These are phyloP conservation scores for Psidium guajava DNA, from an alignment of 345 rosid genomes.

Conservation along the genomic window DNA sequence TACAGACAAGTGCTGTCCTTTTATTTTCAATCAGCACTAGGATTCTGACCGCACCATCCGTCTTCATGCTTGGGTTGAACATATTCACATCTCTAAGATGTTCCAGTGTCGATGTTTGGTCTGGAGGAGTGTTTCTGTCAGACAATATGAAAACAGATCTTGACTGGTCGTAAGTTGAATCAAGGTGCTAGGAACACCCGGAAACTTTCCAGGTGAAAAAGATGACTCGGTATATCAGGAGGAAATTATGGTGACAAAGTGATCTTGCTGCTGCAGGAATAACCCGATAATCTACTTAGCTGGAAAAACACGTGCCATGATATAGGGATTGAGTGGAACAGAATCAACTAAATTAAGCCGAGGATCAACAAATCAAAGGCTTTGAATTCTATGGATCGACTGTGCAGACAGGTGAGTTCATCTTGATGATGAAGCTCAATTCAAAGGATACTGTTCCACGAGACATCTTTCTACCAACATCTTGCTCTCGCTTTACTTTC, in stretches of 20 bases:
- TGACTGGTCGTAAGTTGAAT: background rate
- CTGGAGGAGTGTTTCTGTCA: background rate
- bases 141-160: background rate
- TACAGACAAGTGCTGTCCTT: background rate
- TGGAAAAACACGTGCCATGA: no score
- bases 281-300: background rate
- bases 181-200: background rate
- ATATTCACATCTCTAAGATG: background rate
- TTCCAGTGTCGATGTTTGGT: background rate
- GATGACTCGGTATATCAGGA: background rate
- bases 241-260: background rate
- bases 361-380: background rate
- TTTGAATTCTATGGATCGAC: background rate
- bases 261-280: background rate
- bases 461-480: background rate
- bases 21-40: background rate
- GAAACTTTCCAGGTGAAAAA: background rate
- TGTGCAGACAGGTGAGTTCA: background rate
- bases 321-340: no score
- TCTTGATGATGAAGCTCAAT: background rate
- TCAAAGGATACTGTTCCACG: background rate
- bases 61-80: background rate
- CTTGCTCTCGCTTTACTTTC: background rate
- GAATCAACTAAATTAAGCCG: no score
- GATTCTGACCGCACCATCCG: background rate